phyloP scores from a whole-genome alignment of 192 early-diverging fungal species.

The Entophlyctis luteolus region DNA sequence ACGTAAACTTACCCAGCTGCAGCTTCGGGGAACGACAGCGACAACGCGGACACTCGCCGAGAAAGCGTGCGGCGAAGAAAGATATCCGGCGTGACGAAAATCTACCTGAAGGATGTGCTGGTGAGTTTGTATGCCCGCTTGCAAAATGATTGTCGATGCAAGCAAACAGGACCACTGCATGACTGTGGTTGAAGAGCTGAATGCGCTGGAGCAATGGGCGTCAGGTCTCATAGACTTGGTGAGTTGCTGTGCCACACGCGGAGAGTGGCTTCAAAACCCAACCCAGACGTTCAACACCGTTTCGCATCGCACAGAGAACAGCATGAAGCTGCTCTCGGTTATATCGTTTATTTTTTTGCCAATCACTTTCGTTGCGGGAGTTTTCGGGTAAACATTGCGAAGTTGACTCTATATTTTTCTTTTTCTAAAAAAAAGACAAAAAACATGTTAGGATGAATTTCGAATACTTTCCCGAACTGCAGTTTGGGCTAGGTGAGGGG shows the following conservation, averaged over 20 bases:
- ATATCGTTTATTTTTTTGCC: conserved; percentile 47
- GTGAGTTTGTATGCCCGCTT: no score
- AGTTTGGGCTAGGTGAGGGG: not conserved
- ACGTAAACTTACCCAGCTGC: no score
- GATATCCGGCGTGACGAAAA: no score
- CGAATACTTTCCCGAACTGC: conserved; percentile 31
- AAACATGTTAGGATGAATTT: conserved; percentile 49
- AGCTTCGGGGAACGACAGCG: no score
- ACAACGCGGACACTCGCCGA: no score
- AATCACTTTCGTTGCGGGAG: conserved; percentile 55
- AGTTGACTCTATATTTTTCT: not conserved
- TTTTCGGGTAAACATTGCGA: no score
- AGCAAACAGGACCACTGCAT: conserved; percentile 52
- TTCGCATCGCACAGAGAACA: conserved; percentile 21
- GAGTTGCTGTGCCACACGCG: conserved; percentile 40
- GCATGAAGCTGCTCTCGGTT: conserved; percentile 18
- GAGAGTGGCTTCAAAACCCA: conserved; percentile 32
- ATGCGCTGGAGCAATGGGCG: conserved; percentile 39
- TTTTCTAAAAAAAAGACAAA: not conserved
- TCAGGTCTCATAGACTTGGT: conserved; percentile 50
- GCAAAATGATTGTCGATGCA: no score
- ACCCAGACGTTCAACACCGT: conserved; percentile 21
- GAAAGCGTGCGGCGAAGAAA: no score
- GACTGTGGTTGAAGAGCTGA: conserved; percentile 49
- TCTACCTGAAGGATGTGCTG: no score